phyloP scores from a whole-genome alignment of 1,139 yeast species.

The Scheffersomyces stambukii region DNA sequence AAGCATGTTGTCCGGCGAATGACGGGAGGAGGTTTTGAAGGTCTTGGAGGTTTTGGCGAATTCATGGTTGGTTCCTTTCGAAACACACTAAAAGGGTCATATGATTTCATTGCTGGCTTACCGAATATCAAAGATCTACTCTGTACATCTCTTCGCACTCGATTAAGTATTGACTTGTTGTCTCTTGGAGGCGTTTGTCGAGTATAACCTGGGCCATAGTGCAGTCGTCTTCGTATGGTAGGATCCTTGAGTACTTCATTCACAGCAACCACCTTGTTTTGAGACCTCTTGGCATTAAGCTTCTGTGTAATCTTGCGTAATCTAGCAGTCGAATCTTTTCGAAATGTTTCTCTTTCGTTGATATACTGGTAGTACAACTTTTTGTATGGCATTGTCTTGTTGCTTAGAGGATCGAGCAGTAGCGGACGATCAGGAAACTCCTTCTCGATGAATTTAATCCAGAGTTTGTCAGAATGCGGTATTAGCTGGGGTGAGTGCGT shows the following conservation, averaged over 20 bases:
- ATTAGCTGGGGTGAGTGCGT: conserved; percentile 35
- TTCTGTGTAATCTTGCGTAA: conserved; percentile 42
- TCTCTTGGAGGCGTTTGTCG: conserved; percentile 6
- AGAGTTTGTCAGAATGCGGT: conserved; percentile 50
- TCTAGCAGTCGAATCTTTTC: conserved; percentile 48
- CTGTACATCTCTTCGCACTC: conserved; percentile 32
- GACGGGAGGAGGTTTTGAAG: not conserved
- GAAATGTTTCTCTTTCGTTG: conserved; percentile 41
- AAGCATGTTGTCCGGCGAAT: conserved; percentile 9
- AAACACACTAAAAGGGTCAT: conserved; percentile 26
- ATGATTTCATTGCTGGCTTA: conserved; percentile 13
- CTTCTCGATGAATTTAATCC: conserved; percentile 40
- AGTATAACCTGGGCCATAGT: conserved; percentile 2
- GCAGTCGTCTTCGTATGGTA: conserved; percentile 22
- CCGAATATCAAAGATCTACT: conserved; percentile 31
- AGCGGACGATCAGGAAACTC: conserved; percentile 49
- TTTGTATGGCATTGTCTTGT: conserved; percentile 33
- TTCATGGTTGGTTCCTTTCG: conserved; percentile 6
- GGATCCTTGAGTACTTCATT: conserved; percentile 38
- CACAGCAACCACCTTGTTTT: conserved; percentile 43
- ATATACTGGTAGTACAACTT: conserved; percentile 39
- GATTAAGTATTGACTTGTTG: conserved; percentile 27
- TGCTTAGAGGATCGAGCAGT: conserved; percentile 7
- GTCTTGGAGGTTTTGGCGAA: conserved; percentile 7
- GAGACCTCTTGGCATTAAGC: conserved; percentile 38